Evolutionary conservation across 2,329 filamentous ascomycete genomes (phyloP), one percentile per base, ranked within the genome.

Genomic region (Neofusicoccum parvum): DNA sequence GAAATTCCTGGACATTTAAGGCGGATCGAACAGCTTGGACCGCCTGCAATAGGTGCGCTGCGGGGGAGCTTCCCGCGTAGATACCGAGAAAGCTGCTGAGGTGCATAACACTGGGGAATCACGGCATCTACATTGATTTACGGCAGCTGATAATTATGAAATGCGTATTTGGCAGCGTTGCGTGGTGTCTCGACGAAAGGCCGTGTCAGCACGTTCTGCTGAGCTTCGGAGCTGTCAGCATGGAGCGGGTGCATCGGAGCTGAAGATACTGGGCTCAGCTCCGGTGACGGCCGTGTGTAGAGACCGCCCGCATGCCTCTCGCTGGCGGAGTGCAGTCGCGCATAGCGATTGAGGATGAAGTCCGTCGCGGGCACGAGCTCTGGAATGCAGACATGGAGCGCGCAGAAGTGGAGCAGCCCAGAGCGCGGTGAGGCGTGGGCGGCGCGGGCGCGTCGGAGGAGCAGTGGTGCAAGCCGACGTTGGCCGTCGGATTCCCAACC

Each of bases 401-500:
- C 11, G 14, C 7, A 39, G 15, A 37, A 23, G 56, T 48, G 43
- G 43, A 48, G 56, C 23, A 32, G 49, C 27, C 20, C 10, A 36
- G 15, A 15, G n/a, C 23, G 54, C 9, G 27, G 41, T 36, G 54
- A 59, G 41, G 41, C 56, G 41, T 32, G 56, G 27, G 56, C 56
- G 56, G 56, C 56, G 56, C 53, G 54, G 54, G 23, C 56, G 56
- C 43, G 56, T 60, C 56, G 56, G 56, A 60, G 56, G 9, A 17
- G 41, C 41, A 48, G n/a, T 37, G 41, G n/a, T n/a, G 43, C 27
- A 60, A 60, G 56, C 56, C 56, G 56, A 60, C 49, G 56, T 60
- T 60, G 56, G 56, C 56, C 56, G 56, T 48, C 56, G 56, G 56
- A 60, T 58, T 65, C 63, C 53, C 63, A 65, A 65, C 63, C 63